These are phyloP conservation scores for Rosa chinensis DNA, from an alignment of 306 rosid species.

Conservation along the genomic window DNA sequence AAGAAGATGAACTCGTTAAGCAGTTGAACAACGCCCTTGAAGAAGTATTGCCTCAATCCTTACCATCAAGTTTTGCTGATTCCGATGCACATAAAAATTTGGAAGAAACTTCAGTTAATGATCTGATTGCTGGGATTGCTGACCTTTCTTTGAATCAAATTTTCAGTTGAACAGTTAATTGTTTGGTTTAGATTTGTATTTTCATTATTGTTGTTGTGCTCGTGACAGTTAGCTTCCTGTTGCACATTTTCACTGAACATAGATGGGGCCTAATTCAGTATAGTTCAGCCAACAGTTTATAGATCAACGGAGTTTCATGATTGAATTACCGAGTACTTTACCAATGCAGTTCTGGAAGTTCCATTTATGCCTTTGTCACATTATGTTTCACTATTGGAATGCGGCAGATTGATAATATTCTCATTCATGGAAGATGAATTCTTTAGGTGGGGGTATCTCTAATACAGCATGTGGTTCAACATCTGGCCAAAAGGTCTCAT, in stretches of 20 bases:
- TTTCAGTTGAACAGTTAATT: slow-evolving; percentile 2
- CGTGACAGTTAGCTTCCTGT: neutral
- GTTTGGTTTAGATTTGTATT: neutral
- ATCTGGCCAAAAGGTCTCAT: neutral
- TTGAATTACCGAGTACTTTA: neutral
- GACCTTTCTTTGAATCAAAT: slow-evolving; percentile 45
- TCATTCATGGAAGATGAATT: neutral
- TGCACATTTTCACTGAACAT: neutral
- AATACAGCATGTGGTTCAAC: slow-evolving; percentile 13
- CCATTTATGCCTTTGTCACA: neutral
- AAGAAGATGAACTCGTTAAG: slow-evolving; percentile 59
- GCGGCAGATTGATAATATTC: neutral
- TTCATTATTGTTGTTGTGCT: neutral
- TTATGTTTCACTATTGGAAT: neutral
- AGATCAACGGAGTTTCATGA: neutral
- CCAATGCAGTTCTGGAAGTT: neutral
- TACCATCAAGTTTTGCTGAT: slow-evolving; percentile 32
- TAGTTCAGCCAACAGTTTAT: neutral
- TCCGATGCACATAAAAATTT: slow-evolving; percentile 30
- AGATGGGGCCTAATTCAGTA: slow-evolving; percentile 7
- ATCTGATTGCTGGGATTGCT: slow-evolving; percentile 43
- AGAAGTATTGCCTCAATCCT: slow-evolving; percentile 31
- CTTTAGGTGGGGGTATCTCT: neutral
- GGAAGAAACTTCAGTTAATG: slow-evolving; percentile 39
- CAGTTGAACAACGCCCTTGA: slow-evolving; percentile 51